Conservation (phyloP, 1,284 basidiomycete genomes). For the Cryptococcus sp. region DNA sequence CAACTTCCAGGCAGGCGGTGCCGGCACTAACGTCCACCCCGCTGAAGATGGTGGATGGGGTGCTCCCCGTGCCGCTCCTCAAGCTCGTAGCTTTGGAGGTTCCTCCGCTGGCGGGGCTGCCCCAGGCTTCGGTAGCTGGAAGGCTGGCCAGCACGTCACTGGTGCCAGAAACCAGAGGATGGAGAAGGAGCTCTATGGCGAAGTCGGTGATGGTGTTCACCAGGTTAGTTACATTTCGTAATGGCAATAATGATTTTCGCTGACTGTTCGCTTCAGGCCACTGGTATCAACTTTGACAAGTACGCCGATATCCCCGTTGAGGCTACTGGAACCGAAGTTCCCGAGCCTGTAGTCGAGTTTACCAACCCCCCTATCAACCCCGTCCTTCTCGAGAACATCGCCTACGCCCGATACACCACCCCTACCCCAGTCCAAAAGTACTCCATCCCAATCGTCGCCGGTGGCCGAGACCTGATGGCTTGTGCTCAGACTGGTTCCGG, state of each 20-base stretch:
- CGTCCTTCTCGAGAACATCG: conserved; percentile 93
- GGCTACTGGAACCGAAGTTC: conserved; percentile 92
- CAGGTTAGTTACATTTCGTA: conserved; percentile 42
- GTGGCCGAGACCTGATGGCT: conserved; percentile 92
- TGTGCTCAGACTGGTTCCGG: conserved; percentile 99
- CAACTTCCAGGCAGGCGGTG: neutral
- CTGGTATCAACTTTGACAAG: conserved; percentile 99
- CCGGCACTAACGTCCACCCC: conserved; percentile 37
- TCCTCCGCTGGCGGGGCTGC: conserved; percentile 49
- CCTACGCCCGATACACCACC: conserved; percentile 85
- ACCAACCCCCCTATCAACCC: conserved; percentile 87
- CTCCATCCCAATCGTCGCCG: conserved; percentile 96
- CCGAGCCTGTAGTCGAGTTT: conserved; percentile 88
- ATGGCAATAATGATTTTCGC: neutral
- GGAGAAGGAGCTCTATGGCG: conserved; percentile 96
- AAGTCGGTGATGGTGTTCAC: conserved; percentile 67
- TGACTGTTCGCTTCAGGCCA: conserved; percentile 62
- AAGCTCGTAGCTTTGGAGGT: conserved; percentile 57
- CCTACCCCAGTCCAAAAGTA: conserved; percentile 99
- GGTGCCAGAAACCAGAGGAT: conserved; percentile 80
- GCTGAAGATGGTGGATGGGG: conserved; percentile 58
- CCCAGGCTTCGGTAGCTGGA: conserved; percentile 80
- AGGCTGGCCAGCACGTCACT: conserved; percentile 80
- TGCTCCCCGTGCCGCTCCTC: conserved; percentile 52
- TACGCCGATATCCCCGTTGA: conserved; percentile 99